Evolutionary conservation across 345 rosid species (phyloP).

Genomic region (Mercurialis annua): DNA sequence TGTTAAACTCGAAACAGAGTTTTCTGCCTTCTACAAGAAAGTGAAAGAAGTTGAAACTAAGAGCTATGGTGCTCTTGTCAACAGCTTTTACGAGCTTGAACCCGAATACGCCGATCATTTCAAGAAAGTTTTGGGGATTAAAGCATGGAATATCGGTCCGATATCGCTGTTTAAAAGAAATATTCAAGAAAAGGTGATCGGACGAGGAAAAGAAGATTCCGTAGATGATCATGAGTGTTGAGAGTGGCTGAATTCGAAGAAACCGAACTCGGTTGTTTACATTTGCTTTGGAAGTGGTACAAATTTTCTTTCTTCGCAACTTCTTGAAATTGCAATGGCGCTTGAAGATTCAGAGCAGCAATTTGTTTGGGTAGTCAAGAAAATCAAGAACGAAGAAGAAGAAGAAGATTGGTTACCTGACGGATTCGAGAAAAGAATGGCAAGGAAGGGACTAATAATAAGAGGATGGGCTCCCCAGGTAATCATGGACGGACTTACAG

Average conservation of each 20-base stretch:
- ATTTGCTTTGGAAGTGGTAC: conserved; percentile 40
- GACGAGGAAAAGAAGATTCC: conserved; percentile 21
- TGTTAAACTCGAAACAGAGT: background rate
- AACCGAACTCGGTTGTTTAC: conserved; percentile 43
- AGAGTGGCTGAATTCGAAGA: conserved; percentile 39
- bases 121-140: conserved; percentile 34
- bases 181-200: conserved; percentile 3
- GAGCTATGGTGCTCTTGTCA: conserved; percentile 12
- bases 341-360: conserved; percentile 39
- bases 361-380: conserved; percentile 49
- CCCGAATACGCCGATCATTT: conserved; percentile 35
- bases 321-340: conserved; percentile 37
- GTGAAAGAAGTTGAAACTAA: background rate
- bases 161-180: conserved; percentile 25
- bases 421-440: conserved; percentile 30
- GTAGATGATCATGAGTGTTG: conserved; percentile 33
- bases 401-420: conserved; percentile 40
- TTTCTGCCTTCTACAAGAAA: background rate
- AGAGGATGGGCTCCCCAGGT: conserved; percentile 60
- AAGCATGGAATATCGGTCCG: conserved; percentile 47
- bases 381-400: conserved; percentile 14
- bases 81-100: conserved; percentile 51
- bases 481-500: too few species aligned
- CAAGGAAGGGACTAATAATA: conserved; percentile 30
- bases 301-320: conserved; percentile 28